These are phyloP conservation scores for Polyporus tsugae DNA, from an alignment of 1,284 basidiomycete genomes.

Conservation along the genomic window DNA sequence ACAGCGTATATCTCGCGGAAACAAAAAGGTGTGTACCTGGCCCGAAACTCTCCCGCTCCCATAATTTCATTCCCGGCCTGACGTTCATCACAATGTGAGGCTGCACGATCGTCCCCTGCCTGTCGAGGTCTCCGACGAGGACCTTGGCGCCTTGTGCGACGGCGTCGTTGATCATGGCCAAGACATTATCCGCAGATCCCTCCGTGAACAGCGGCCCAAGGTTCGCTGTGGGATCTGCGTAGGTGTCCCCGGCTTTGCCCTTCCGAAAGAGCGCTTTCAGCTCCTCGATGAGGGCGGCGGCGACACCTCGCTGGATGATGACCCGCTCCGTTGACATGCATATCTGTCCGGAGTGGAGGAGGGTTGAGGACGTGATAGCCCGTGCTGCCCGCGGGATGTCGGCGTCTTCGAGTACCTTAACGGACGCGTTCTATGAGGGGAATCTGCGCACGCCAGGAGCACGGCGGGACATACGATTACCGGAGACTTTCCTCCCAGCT, in stretches of 20 bases:
- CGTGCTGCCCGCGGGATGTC: conserved; percentile 65
- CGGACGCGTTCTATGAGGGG: too few species aligned
- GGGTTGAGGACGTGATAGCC: conserved; percentile 63
- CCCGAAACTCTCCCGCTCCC: conserved; percentile 67
- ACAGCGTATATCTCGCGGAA: background rate
- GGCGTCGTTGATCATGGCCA: conserved; percentile 60
- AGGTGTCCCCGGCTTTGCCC: conserved; percentile 49
- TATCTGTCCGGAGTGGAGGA: conserved; percentile 71
- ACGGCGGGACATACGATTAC: conserved; percentile 56
- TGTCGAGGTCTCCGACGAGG: conserved; percentile 53
- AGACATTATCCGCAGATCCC: conserved; percentile 57
- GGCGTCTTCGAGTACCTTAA: conserved; percentile 66
- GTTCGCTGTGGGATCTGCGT: conserved; percentile 30
- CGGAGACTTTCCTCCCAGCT: conserved; percentile 62
- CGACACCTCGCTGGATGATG: conserved; percentile 57
- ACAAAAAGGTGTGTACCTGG: conserved; percentile 49
- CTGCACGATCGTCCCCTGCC: conserved; percentile 55
- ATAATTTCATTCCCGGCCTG: conserved; percentile 57
- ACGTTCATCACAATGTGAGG: conserved; percentile 62
- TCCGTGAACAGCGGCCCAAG: conserved; percentile 58
- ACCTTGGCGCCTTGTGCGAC: conserved; percentile 59
- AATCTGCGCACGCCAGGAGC: background rate
- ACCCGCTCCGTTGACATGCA: conserved; percentile 80
- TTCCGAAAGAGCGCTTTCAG: conserved; percentile 47
- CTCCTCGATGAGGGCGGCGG: conserved; percentile 19